Conservation (phyloP, 495 filamentous ascomycete species). For the Aspergillus panamensis region DNA sequence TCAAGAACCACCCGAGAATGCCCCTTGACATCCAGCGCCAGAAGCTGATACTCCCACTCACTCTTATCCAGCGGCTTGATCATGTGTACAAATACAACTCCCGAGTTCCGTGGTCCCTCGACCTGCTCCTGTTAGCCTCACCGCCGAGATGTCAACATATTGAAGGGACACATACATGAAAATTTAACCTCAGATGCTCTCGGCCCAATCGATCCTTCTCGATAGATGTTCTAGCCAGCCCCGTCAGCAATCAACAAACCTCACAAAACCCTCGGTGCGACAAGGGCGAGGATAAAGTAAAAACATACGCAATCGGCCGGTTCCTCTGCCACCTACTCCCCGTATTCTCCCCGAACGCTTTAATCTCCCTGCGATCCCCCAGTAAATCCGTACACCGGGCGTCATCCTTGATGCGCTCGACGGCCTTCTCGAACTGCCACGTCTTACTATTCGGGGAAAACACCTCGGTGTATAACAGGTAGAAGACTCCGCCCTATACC, state of each 20-base stretch:
- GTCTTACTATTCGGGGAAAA: constrained; percentile 82
- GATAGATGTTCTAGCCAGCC: constrained; percentile 51
- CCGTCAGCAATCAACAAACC: background rate
- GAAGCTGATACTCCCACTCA: constrained; percentile 76
- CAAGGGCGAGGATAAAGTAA: background rate
- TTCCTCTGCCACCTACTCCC: constrained; percentile 79
- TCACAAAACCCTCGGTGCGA: no score
- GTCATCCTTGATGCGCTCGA: constrained; percentile 73
- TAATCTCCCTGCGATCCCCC: constrained; percentile 70
- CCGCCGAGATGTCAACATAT: no score
- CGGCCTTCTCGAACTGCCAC: constrained; percentile 83
- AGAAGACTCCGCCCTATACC: constrained; percentile 65
- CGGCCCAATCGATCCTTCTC: constrained; percentile 69
- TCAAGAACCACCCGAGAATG: constrained; percentile 50
- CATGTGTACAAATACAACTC: constrained; percentile 75
- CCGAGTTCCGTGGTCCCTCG: constrained; percentile 72
- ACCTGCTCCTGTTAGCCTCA: constrained; percentile 48
- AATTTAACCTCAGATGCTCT: constrained; percentile 83
- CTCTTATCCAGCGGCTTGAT: constrained; percentile 56
- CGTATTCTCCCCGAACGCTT: constrained; percentile 80
- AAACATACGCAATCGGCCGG: constrained; percentile 72
- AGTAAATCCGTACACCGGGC: constrained; percentile 67
- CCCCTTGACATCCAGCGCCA: constrained; percentile 75
- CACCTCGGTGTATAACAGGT: constrained; percentile 80
- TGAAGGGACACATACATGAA: constrained; percentile 59